Base-by-base conservation (phyloP, 306 rosid species). In the Trifolium dubium region DNA sequence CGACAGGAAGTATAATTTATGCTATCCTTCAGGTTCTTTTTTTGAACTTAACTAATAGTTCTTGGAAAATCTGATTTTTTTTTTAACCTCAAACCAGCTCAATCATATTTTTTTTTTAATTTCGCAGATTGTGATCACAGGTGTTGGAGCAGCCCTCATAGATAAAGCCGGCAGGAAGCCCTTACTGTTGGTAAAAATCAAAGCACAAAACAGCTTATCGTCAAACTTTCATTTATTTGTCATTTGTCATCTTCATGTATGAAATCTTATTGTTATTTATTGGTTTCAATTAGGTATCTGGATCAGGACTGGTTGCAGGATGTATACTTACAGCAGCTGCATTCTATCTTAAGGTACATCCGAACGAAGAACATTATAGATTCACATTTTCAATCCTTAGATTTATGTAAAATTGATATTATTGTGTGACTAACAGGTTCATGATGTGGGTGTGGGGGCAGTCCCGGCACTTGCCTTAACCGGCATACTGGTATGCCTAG, bases 101-200 rank as follows among this genome's bases (percentile, higher is more conserved):
- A 58, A 43, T 66, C 41, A 9, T 51, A 17, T 15, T 67, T 79
- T 60, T 15, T 67, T 79, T 60, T 62, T 40, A 66, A 18, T 72
- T 78, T 71, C 64, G 61, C 80, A 91, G 97, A 69, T 94, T 81
- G 77, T 87, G 44, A 71, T 89, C 72, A 89, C 96, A 31, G 90
- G 83, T 53, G 18, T 88, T 37, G 90, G 91, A 65, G 92, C 90
- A 50, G 76, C 62, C 50, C 67, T 94, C 29, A 76, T 91, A 64
- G 98, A 94, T 81, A 86, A 18, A 79, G 83, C 83, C 5, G 97
- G 96, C 80, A 85, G 96, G 82, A 94, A 92, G 87, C 98, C 97
- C 68, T 86, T 94, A 31, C 69, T 89, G 62, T 58, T 94, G 90
- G 98, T 88, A 87, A 70, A 51, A 66, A 37, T 47, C 40, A 11